These are phyloP conservation scores for Fusarium hainanense DNA, from an alignment of 2,329 filamentous ascomycete species.

Conservation along the genomic window DNA sequence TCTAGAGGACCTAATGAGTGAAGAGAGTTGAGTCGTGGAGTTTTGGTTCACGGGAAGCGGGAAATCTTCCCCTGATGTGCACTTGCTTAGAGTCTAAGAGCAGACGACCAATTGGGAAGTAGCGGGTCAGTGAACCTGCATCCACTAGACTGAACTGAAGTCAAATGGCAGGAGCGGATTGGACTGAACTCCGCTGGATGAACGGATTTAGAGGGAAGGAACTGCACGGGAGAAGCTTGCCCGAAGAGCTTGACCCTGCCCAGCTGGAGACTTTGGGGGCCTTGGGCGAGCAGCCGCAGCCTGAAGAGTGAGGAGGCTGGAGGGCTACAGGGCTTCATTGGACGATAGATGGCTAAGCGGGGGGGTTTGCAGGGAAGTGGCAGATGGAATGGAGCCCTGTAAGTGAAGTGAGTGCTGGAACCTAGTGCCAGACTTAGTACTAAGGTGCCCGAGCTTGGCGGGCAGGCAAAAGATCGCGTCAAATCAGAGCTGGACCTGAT, in stretches of 20 bases:
- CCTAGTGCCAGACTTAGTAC: neutral
- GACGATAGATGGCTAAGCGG: constrained; percentile 8
- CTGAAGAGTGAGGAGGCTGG: neutral
- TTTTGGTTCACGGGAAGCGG: constrained; percentile 30
- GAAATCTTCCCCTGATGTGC: constrained; percentile 22
- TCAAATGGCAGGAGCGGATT: neutral
- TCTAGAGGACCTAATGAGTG: neutral
- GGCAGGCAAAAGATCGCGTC: neutral
- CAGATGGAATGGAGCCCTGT: constrained; percentile 5
- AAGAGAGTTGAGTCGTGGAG: constrained; percentile 14
- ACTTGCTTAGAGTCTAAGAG: neutral
- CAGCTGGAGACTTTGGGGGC: neutral
- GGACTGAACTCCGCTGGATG: neutral
- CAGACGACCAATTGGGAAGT: neutral
- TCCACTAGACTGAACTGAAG: neutral
- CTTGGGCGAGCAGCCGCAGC: neutral
- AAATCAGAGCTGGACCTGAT: neutral
- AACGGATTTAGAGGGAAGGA: neutral
- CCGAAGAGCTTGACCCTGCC: constrained; percentile 6
- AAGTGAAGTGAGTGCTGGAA: neutral
- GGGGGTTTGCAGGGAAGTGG: constrained; percentile 13
- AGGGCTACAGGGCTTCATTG: neutral
- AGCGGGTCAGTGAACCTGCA: neutral
- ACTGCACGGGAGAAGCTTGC: constrained; percentile 3
- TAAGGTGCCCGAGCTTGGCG: neutral